A percentile compares a stretch with the other conserved stretches of the same genome.
Conservation (phyloP, 1,284 basidiomycete genomes). For the Cryptococcus neoformans region DNA sequence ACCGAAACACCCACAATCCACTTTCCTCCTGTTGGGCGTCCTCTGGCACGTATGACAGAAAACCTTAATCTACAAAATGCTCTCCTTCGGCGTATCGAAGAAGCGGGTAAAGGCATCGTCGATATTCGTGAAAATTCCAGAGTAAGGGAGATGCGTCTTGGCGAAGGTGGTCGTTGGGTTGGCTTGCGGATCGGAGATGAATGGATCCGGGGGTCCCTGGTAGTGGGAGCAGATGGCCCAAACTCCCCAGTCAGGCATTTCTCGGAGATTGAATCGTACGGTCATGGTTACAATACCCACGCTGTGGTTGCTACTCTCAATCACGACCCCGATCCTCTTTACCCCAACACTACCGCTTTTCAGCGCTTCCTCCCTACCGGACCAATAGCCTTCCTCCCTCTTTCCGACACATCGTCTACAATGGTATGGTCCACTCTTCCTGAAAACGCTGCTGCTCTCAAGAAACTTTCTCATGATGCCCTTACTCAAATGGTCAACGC, state of each 20-base stretch:
- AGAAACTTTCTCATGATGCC: constrained; percentile 62
- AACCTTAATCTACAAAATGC: constrained; percentile 86
- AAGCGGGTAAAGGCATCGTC: constrained; percentile 26
- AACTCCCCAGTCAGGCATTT: constrained; percentile 91
- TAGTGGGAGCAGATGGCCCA: constrained; percentile 82
- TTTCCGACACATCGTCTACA: constrained; percentile 71
- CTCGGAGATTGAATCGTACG: constrained; percentile 81
- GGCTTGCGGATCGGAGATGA: constrained; percentile 38
- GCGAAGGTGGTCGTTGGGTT: constrained; percentile 43
- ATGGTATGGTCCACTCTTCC: constrained; percentile 95
- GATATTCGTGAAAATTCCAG: constrained; percentile 35
- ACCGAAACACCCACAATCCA: constrained; percentile 44
- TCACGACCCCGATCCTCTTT: constrained; percentile 57
- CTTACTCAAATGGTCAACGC: constrained; percentile 80
- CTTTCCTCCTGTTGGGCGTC: constrained; percentile 37
- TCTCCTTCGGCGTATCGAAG: constrained; percentile 57
- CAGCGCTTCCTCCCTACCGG: constrained; percentile 96
- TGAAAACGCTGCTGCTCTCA: constrained; percentile 67
- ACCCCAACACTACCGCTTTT: constrained; percentile 76
- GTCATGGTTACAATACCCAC: constrained; percentile 87
- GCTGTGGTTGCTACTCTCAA: constrained; percentile 87
- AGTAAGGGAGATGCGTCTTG: constrained; percentile 41
- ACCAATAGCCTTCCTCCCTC: constrained; percentile 88
- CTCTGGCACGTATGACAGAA: constrained; percentile 79
- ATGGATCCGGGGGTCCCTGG: constrained; percentile 44